A percentile compares a stretch with the other conserved stretches of the same genome.
Evolutionary conservation across 352 stramenopile genomes (phyloP).

Genomic region (Pythium monospermum): DNA sequence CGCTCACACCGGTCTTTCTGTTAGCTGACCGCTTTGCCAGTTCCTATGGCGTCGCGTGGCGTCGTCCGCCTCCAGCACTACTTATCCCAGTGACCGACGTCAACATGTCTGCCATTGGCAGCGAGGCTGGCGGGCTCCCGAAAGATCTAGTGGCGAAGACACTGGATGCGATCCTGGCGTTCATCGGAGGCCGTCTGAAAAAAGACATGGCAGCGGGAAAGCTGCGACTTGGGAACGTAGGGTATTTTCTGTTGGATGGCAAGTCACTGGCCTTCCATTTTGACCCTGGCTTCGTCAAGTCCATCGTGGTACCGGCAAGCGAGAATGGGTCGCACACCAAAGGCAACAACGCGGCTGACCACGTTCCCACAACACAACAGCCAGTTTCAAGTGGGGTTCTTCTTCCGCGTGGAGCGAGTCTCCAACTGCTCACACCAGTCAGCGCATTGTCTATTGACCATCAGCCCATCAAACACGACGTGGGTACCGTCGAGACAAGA

Average conservation of each 20-base stretch:
- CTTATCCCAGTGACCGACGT: slow-evolving; percentile 36
- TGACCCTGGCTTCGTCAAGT: slow-evolving; percentile 30
- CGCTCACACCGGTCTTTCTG: slow-evolving; percentile 35
- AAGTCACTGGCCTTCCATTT: slow-evolving; percentile 43
- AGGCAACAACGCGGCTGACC: too few relatives aligned
- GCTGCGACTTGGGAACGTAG: slow-evolving; percentile 30
- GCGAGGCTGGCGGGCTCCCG: slow-evolving; percentile 28
- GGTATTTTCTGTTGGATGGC: slow-evolving; percentile 38
- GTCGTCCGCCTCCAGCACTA: slow-evolving; percentile 36
- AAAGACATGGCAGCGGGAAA: slow-evolving; percentile 19
- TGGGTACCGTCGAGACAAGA: background rate
- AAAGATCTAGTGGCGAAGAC: slow-evolving; percentile 38
- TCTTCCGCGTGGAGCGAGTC: slow-evolving; percentile 1
- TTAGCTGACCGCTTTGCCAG: slow-evolving; percentile 45
- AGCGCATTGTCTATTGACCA: background rate
- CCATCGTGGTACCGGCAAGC: background rate
- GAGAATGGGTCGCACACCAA: too few relatives aligned
- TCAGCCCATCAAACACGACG: background rate
- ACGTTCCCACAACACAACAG: too few relatives aligned
- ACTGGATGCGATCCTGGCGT: slow-evolving; percentile 37
- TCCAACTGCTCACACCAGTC: slow-evolving; percentile 5
- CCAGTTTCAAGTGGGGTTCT: too few relatives aligned
- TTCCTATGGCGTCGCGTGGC: slow-evolving; percentile 35
- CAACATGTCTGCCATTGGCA: slow-evolving; percentile 41
- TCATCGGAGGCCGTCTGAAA: slow-evolving; percentile 38